phyloP scores from a whole-genome alignment of 2,329 filamentous ascomycete species.

The Talaromyces sp. region DNA sequence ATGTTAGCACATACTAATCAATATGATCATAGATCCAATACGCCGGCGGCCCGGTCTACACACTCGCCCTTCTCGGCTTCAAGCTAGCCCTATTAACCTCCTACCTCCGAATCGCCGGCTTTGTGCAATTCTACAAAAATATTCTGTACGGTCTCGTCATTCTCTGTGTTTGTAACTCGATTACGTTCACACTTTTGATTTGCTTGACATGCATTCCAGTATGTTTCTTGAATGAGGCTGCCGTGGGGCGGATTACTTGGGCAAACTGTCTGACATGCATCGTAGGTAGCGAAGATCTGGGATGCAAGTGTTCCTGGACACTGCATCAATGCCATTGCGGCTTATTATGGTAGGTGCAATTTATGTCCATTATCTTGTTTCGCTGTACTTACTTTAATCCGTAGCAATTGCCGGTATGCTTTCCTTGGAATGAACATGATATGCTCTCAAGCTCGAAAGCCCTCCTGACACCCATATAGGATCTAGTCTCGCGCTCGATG shows the following conservation, averaged over 20 bases:
- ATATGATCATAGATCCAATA: constrained; percentile 27
- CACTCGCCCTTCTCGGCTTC: constrained; percentile 42
- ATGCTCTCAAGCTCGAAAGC: background rate
- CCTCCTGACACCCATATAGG: background rate
- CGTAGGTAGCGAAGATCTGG: constrained; percentile 43
- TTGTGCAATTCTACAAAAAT: constrained; percentile 35
- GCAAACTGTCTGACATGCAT: constrained; percentile 5
- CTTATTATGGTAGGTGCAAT: constrained; percentile 42
- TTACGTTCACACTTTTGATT: constrained; percentile 31
- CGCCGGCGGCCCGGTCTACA: constrained; percentile 28
- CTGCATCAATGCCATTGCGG: constrained; percentile 42
- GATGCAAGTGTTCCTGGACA: constrained; percentile 37
- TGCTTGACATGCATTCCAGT: constrained; percentile 30
- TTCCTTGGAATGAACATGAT: background rate
- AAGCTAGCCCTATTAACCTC: constrained; percentile 48
- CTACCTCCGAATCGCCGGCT: constrained; percentile 47
- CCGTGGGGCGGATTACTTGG: background rate
- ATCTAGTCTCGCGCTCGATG: background rate
- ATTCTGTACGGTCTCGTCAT: constrained; percentile 36
- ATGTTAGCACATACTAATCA: background rate
- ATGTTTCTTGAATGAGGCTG: background rate
- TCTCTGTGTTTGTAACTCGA: constrained; percentile 38
- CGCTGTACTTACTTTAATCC: background rate
- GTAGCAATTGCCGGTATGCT: constrained; percentile 4
- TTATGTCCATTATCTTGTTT: background rate